Conservation (phyloP, 192 early-diverging fungal species). For the Geranomyces variabilis region DNA sequence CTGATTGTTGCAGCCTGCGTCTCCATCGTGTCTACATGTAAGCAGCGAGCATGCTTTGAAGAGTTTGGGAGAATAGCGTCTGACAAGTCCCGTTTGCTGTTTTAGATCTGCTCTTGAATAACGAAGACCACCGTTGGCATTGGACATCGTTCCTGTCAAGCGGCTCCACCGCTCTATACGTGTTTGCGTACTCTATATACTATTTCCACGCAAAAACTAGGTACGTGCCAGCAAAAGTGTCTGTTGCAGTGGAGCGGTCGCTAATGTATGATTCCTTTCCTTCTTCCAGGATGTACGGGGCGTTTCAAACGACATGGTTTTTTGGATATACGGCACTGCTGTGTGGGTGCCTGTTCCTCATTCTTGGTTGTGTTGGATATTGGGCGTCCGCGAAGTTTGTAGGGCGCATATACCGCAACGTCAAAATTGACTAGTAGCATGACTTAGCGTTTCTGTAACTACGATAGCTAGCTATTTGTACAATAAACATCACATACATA, state of each 20-base stretch:
- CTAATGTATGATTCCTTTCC: neutral
- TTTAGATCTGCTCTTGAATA: conserved; percentile 84
- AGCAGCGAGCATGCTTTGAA: conserved; percentile 3
- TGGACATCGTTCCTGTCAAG: conserved; percentile 89
- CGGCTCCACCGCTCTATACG: conserved; percentile 83
- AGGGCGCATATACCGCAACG: conserved; percentile 77
- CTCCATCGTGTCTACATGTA: conserved; percentile 81
- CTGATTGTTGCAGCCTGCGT: conserved; percentile 84
- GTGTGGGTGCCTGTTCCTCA: conserved; percentile 74
- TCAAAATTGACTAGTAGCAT: conserved; percentile 57
- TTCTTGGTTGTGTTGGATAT: conserved; percentile 82
- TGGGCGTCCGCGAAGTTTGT: conserved; percentile 78
- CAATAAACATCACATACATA: too few species aligned
- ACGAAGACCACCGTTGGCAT: conserved; percentile 87
- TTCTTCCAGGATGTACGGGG: conserved; percentile 69
- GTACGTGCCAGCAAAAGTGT: conserved; percentile 43
- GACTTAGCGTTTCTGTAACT: too few species aligned
- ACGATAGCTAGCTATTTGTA: too few species aligned
- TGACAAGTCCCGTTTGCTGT: too few species aligned
- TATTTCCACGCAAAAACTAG: conserved; percentile 80
- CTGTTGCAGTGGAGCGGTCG: neutral
- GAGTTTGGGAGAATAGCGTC: conserved; percentile 6
- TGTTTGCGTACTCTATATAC: conserved; percentile 85
- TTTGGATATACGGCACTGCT: conserved; percentile 87
- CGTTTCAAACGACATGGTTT: conserved; percentile 79